Base-by-base conservation (phyloP, 495 filamentous ascomycete genomes). In the Aspergillus ellipticus region DNA sequence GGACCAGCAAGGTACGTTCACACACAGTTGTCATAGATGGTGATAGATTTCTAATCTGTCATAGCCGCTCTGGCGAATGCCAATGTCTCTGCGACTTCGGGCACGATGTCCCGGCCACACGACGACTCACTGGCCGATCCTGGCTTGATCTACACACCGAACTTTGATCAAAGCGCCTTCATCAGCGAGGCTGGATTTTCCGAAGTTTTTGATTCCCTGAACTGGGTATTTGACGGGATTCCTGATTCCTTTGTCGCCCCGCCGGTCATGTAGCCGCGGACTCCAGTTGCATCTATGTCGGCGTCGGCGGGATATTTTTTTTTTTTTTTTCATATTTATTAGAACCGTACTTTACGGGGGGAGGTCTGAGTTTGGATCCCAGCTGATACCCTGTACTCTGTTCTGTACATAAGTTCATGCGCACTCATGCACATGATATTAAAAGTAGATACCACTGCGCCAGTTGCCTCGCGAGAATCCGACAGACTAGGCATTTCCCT, bases 211-310 rank as follows among this genome's bases (percentile, higher is more conserved):
- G 24, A 28, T 28, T 28, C 24, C 7, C 24, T 28, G 24, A 28
- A 28, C 24, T 28, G 75, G 75, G 75, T 78, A 9, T 78, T 78
- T 62, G 75, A 78, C 9, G 75, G 75, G 6, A 69, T 77, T 39
- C 75, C 75, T 0, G 74, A 78, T 43, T 69, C 68, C 24, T 28
- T 28, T 7, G 24, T 28, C 24, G 24, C 24, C 7, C 24, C 24
- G 4, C 68, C 72, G 16, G 61, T 74, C 28, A 58, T 76, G 42
- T 78, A 68, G 37, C 3, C 33, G 4, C 41, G 6, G 21, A 22
- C 35, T 11, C 19, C 7, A 39, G 20, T 50, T 17, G 17, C 17
- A 15, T 54, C 39, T 3, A 7, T 28, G 24, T 43, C 13, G 35
- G 35, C 35, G 13, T 13, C 9, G 1, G 35, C 3, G 35, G 35